Evolutionary conservation across 352 stramenopile genomes (phyloP), one percentile per base, ranked within the genome.

Genomic region (Globisporangium takayamanum): DNA sequence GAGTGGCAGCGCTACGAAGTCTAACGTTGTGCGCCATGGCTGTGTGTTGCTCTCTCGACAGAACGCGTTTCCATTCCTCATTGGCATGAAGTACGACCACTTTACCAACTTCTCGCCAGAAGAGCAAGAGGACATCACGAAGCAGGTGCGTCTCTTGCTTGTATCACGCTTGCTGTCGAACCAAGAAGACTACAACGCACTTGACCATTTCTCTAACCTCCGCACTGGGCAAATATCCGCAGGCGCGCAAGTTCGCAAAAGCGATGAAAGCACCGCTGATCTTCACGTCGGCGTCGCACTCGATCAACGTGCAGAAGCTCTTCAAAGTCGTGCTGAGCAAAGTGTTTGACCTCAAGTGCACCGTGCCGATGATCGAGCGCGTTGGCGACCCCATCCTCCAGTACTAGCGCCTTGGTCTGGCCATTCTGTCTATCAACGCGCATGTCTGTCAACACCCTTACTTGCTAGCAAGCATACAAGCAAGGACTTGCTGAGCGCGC

Each of bases 251-350:
- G 68, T 98, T 97, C 63, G 89, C 92, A 16, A 96, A 95, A 67
- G 92, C 92, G 18, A 98, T 98, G 92, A 97, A 97, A 50, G 92
- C 92, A 39, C 92, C 92, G 50, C 73, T 98, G 30, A 96, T 98
- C 46, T 98, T 98, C 67, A 97, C 87, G 53, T 97, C 88, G 30
- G 84, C 90, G 7, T 95, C 82, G 54, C 89, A 98, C 73, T 97
- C 91, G 30, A 97, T 98, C 64, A 98, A 98, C 72, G 89, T 98
- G 28, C 89, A 97, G 56, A 98, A 98, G 74, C 83, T 98, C 50
- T 97, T 98, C 73, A 97, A 98, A 64, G 86, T 98, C 53, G 88
- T 97, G 49, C 71, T 97, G 55, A 94, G 84, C 63, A 97, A 96
- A 67, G 91, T 97, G 36, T 97, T 98, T 63, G 89, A 97, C 56